Evolutionary conservation across 805 yeast genomes (phyloP).

Genomic region (Zygoascus biomembranicola): DNA sequence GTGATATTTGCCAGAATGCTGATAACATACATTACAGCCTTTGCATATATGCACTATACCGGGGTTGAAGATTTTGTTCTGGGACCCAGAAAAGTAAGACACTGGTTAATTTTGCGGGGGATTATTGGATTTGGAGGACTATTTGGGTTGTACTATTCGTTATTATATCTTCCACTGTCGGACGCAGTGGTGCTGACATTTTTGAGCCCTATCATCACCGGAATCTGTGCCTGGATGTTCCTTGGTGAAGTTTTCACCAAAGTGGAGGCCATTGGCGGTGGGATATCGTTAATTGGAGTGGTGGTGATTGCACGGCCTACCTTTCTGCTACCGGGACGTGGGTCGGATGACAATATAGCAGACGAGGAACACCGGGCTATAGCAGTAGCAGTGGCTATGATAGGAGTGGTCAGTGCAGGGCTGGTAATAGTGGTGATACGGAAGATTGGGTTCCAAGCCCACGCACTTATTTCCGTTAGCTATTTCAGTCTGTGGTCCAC

Average conservation of each 20-base stretch:
- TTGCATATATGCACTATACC: slow-evolving; percentile 44
- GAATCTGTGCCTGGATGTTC: slow-evolving; percentile 59
- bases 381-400: slow-evolving; percentile 55
- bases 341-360: slow-evolving; percentile 11
- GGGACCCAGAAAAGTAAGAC: slow-evolving; percentile 57
- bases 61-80: slow-evolving; percentile 54
- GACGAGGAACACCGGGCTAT: slow-evolving; percentile 34
- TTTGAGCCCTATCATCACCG: slow-evolving; percentile 68
- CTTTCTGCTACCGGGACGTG: slow-evolving; percentile 47
- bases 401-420: slow-evolving; percentile 65
- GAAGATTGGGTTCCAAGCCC: slow-evolving; percentile 68
- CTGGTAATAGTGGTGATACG: slow-evolving; percentile 63
- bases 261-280: slow-evolving; percentile 61
- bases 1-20: slow-evolving; percentile 70
- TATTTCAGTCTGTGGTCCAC: slow-evolving; percentile 60
- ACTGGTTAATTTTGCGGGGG: slow-evolving; percentile 54
- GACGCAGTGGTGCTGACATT: slow-evolving; percentile 80
- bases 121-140: slow-evolving; percentile 72
- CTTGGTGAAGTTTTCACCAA: slow-evolving; percentile 59
- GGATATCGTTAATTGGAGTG: slow-evolving; percentile 67
- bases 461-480: slow-evolving; percentile 71
- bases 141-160: slow-evolving; percentile 65
- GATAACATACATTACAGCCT: slow-evolving; percentile 56
- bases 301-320: slow-evolving; percentile 73
- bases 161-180: slow-evolving; percentile 64